phyloP scores from a whole-genome alignment of 2,329 filamentous ascomycete species.

The Mollisiaceae sp. region DNA sequence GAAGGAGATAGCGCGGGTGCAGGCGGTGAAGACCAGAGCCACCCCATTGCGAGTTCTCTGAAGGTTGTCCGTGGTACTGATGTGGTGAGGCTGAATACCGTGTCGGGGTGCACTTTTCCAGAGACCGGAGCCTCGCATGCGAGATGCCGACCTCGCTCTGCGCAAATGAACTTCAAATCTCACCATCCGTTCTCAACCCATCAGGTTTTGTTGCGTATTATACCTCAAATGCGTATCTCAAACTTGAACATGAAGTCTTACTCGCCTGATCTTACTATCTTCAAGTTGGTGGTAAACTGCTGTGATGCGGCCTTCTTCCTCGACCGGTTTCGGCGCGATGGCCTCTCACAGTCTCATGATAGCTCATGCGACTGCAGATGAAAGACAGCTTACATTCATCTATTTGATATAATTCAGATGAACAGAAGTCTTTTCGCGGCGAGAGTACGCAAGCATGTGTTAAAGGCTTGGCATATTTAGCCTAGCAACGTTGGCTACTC shows the following conservation, averaged over 20 bases:
- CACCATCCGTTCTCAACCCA: not conserved
- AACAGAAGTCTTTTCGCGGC: not conserved
- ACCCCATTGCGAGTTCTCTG: slow-evolving; percentile 56
- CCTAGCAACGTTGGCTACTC: not conserved
- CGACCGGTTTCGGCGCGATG: not conserved
- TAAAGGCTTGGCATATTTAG: not conserved
- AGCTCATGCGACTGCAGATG: not conserved
- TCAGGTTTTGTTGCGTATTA: not conserved
- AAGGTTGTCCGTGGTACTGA: slow-evolving; percentile 19
- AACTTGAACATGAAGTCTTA: no score
- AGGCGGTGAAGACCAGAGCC: slow-evolving; percentile 59
- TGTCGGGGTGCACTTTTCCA: slow-evolving; percentile 14
- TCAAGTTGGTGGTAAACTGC: not conserved
- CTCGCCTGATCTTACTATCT: not conserved
- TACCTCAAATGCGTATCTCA: not conserved
- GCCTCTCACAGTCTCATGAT: not conserved
- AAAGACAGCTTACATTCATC: not conserved
- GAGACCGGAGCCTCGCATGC: slow-evolving; percentile 6
- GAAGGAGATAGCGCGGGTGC: slow-evolving; percentile 35
- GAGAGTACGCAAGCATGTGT: not conserved
- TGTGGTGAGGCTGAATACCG: slow-evolving; percentile 21
- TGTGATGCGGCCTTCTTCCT: not conserved
- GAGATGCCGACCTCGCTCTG: slow-evolving; percentile 9
- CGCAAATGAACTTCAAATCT: not conserved
- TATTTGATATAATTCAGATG: not conserved